Conservation (phyloP, 164 flowering plant species). For the Aristolochia fimbriata region DNA sequence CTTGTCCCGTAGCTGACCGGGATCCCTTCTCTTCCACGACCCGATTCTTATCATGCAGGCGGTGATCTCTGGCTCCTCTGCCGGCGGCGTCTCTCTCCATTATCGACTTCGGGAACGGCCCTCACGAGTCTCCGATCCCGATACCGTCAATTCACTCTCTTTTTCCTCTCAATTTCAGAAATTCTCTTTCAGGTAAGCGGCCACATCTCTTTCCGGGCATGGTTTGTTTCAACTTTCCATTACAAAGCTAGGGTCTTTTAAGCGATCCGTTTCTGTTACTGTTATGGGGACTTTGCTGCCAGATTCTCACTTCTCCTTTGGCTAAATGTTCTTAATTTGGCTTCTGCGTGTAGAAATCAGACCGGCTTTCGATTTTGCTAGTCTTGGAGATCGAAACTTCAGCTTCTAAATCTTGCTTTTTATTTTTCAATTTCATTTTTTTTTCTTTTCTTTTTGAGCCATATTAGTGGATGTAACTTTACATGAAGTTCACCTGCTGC, state of each 20-base stretch:
- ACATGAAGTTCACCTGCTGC: not conserved
- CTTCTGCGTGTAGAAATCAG: too few species aligned
- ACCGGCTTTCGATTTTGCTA: not conserved
- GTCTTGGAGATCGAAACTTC: not conserved
- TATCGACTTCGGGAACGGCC: not conserved
- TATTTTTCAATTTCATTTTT: not conserved
- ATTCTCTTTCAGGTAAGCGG: conserved; percentile 27
- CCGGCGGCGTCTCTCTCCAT: conserved; percentile 4
- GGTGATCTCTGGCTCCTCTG: conserved; percentile 1
- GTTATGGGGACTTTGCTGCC: too few species aligned
- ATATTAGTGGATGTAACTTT: not conserved
- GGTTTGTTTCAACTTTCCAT: too few species aligned
- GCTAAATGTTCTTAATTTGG: too few species aligned
- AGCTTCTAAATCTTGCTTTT: not conserved
- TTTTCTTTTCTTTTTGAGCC: not conserved
- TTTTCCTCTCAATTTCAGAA: conserved; percentile 26
- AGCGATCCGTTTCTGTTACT: not conserved
- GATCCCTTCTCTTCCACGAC: too few species aligned
- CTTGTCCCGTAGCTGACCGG: too few species aligned
- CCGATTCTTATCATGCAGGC: conserved; percentile 1
- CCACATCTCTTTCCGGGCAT: too few species aligned
- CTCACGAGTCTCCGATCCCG: conserved; percentile 4
- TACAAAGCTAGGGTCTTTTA: not conserved
- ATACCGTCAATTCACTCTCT: conserved; percentile 21
- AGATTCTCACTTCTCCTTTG: too few species aligned